These are phyloP conservation scores for Fusarium duplospermum DNA, from an alignment of 2,329 filamentous ascomycete species.

Conservation along the genomic window DNA sequence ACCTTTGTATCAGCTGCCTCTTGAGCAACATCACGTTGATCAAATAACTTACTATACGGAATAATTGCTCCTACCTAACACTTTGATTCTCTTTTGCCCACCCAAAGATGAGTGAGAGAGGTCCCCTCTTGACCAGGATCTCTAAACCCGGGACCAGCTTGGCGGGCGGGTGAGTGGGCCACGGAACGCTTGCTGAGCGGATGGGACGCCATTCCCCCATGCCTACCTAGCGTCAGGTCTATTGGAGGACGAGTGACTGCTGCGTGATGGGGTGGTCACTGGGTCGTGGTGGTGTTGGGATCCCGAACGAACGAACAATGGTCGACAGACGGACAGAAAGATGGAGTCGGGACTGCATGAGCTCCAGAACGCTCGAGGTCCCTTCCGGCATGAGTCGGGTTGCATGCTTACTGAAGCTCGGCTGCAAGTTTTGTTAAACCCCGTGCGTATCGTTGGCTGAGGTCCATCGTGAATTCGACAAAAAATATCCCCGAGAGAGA, in stretches of 20 bases:
- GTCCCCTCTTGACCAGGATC: conserved; percentile 15
- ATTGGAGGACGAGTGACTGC: conserved; percentile 11
- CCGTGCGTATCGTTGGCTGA: background rate
- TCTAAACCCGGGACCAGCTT: conserved; percentile 20
- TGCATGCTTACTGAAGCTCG: background rate
- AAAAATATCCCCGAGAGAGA: conserved; percentile 8
- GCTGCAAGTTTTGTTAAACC: background rate
- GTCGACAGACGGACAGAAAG: background rate
- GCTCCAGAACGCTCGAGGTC: conserved; percentile 1
- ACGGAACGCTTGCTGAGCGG: conserved; percentile 18
- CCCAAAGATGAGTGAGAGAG: background rate
- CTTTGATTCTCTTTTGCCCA: background rate
- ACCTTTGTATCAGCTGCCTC: background rate
- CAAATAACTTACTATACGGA: background rate
- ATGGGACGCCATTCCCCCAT: conserved; percentile 26
- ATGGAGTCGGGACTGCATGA: background rate
- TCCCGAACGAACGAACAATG: background rate
- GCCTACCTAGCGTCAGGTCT: conserved; percentile 27
- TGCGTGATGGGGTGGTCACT: background rate
- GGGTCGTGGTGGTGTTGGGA: conserved; percentile 13
- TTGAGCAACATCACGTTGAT: background rate
- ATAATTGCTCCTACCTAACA: conserved; percentile 6
- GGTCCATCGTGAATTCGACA: background rate
- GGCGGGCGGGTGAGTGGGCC: conserved; percentile 29
- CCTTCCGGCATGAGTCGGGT: conserved; percentile 4